A percentile compares a stretch with the other conserved stretches of the same genome.
Conservation (phyloP, 2,329 filamentous ascomycete species). For the Xylariaceae sp. region DNA sequence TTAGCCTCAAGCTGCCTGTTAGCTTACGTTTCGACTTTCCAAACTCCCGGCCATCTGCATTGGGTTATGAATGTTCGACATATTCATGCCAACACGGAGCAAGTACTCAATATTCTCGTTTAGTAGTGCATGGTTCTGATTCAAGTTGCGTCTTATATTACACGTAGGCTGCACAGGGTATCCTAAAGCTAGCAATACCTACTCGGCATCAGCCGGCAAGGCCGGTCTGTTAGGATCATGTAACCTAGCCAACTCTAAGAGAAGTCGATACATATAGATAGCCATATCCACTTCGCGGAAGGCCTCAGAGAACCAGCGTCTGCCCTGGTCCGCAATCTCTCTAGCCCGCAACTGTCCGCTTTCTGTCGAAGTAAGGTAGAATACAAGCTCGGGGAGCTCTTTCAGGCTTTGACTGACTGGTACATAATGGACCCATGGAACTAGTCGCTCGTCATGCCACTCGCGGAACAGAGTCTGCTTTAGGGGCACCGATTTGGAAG, state of each 20-base stretch:
- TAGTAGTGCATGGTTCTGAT: too few relatives aligned
- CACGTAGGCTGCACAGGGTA: too few relatives aligned
- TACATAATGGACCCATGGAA: slow-evolving; percentile 63
- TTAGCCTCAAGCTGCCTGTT: too few relatives aligned
- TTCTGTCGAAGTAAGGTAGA: slow-evolving; percentile 50
- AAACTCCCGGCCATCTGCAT: too few relatives aligned
- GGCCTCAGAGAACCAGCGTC: slow-evolving; percentile 59
- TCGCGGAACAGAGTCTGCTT: slow-evolving; percentile 60
- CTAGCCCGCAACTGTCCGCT: slow-evolving; percentile 55
- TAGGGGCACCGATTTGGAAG: slow-evolving; percentile 52
- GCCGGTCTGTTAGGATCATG: slow-evolving; percentile 42
- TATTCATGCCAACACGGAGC: too few relatives aligned
- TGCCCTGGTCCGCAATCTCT: slow-evolving; percentile 59
- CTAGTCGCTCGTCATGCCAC: slow-evolving; percentile 63
- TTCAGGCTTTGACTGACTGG: slow-evolving; percentile 56
- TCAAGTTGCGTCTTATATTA: too few relatives aligned
- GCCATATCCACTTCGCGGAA: slow-evolving; percentile 64
- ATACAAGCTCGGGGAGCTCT: slow-evolving; percentile 59
- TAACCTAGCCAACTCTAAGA: slow-evolving; percentile 60
- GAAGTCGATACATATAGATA: slow-evolving; percentile 64
- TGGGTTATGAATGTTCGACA: too few relatives aligned
- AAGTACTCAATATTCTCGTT: too few relatives aligned
- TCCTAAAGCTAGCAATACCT: too few relatives aligned
- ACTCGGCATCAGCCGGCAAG: background rate
- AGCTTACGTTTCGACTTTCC: too few relatives aligned